Evolutionary conservation across 805 yeast genomes (phyloP).

Genomic region (Blastobotrys mokoenaii): DNA sequence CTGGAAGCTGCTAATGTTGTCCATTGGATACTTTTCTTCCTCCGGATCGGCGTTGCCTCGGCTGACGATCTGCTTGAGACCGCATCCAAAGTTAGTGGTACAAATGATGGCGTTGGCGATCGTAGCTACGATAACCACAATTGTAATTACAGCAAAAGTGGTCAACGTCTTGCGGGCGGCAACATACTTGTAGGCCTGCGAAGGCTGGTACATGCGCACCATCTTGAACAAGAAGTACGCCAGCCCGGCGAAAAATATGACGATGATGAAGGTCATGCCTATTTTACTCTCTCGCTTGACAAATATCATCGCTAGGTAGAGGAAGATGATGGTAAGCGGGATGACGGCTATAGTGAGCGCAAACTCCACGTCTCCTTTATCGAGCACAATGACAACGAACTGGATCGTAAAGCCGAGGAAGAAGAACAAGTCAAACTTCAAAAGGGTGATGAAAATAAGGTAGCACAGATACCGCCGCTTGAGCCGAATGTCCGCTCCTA

Average conservation of each 20-base stretch:
- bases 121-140: slow-evolving; percentile 32
- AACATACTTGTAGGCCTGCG: slow-evolving; percentile 29
- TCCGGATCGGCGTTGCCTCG: slow-evolving; percentile 5
- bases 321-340: slow-evolving; percentile 35
- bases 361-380: slow-evolving; percentile 35
- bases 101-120: slow-evolving; percentile 25
- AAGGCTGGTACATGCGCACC: slow-evolving; percentile 37
- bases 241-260: slow-evolving; percentile 32
- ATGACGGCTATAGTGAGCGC: slow-evolving; percentile 39
- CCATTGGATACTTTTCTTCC: slow-evolving; percentile 9
- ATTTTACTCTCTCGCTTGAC: slow-evolving; percentile 29
- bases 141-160: slow-evolving; percentile 37
- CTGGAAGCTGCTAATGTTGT: neutral
- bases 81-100: slow-evolving; percentile 23
- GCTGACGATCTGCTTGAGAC: slow-evolving; percentile 18
- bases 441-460: slow-evolving; percentile 31
- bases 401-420: slow-evolving; percentile 44
- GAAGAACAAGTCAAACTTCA: slow-evolving; percentile 39
- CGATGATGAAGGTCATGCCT: slow-evolving; percentile 26
- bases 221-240: slow-evolving; percentile 41
- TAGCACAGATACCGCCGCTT: slow-evolving; percentile 28
- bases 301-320: slow-evolving; percentile 32
- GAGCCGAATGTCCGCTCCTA: slow-evolving; percentile 39
- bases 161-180: slow-evolving; percentile 40
- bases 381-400: slow-evolving; percentile 38